These are phyloP conservation scores for Dictyostelium brefeldianum DNA, from an alignment of 78 protist species.

Conservation along the genomic window DNA sequence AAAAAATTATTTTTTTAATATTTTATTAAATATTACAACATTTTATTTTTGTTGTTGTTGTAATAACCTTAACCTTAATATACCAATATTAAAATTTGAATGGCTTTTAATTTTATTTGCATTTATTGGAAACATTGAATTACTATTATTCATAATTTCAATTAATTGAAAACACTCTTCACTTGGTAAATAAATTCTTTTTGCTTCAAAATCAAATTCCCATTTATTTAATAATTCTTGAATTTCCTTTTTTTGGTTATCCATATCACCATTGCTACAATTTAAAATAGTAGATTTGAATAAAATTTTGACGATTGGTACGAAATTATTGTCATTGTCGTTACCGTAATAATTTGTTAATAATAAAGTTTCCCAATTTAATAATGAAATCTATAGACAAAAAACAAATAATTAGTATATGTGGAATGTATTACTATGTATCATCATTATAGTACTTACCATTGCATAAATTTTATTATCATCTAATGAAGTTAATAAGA, in stretches of 20 bases:
- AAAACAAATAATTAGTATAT: no score
- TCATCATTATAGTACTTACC: no score
- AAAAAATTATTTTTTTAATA: no score
- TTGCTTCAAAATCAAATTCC: constrained; percentile 1
- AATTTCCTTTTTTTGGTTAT: neutral
- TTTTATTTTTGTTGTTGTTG: no score
- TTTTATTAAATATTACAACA: no score
- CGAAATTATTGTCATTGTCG: neutral
- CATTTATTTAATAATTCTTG: neutral
- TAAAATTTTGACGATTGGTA: neutral
- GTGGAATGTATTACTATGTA: no score
- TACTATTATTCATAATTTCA: neutral
- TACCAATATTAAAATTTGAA: neutral
- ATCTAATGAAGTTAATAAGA: neutral
- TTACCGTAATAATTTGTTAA: neutral
- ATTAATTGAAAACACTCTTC: constrained; percentile 6
- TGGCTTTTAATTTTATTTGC: neutral
- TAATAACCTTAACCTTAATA: constrained; percentile 1
- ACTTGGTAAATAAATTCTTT: neutral
- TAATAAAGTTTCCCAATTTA: constrained; percentile 60
- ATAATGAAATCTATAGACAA: constrained; percentile 19
- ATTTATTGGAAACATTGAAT: neutral
- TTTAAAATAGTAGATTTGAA: neutral
- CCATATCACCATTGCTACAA: neutral
- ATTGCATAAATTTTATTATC: neutral